Evolutionary conservation across 129 eudicot genomes (phyloP), one percentile per base, ranked within the genome.

Genomic region (Helichrysum umbraculigerum): DNA sequence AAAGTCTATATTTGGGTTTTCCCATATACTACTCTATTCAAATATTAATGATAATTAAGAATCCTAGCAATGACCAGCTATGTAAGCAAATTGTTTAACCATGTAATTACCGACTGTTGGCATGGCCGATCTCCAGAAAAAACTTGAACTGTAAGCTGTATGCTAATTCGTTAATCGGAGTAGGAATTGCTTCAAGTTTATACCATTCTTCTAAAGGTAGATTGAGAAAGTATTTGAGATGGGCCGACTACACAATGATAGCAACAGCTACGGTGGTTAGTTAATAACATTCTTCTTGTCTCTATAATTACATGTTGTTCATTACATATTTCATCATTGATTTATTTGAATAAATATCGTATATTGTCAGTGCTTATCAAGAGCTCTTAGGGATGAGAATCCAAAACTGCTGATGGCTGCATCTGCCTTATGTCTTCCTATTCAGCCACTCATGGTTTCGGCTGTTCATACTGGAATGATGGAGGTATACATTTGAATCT

Each of bases 211-310:
- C 99, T 20, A 86, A 86, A 84, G 99, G 99, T 12, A 87, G 81
- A 83, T 61, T 81, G 69, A 89, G 90, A 83, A 91, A 81, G 88
- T 91, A 89, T 73, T 47, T 95, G 65, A 87, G 99, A 88, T 95
- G 99, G 99, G 94, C 91, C 42, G 99, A 95, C 79, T 95, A 95
- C 82, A 82, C 99, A 8, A 89, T 91, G 92, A 95, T 95, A 59
- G 99, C 99, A 28, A 88, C 97, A 16, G 95, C 99, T 62, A 87
- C 97, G 7, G 89, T 95, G 97, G 99, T 91, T 74, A 81, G 91
- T 76, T 58, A 10, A 39, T 10, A 20, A 20, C 62, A 57, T 19
- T 29, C 16, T 62, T 21, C 16, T 10, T 62, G 1, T 62, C 17
- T 62, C 17, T 61, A 8, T 61, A 2, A 8, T 8, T 41, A 9